Conservation (phyloP, 2,329 filamentous ascomycete species). For the Clonostachys chloroleuca region DNA sequence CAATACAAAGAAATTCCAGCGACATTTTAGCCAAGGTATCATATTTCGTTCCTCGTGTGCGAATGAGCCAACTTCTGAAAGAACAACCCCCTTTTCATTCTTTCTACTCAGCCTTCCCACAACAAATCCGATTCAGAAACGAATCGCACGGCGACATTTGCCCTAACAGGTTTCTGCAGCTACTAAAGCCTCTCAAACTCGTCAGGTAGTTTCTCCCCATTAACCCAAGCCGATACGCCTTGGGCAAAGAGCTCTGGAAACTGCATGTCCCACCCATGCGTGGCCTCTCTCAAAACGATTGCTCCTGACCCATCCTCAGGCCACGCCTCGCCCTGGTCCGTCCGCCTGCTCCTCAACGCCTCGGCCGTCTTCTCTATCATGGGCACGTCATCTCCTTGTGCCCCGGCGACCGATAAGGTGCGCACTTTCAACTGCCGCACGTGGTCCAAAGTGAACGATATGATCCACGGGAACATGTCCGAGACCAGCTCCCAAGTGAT, state of each 20-base stretch:
- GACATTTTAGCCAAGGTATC: too few relatives aligned
- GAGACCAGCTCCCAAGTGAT: conserved; percentile 14
- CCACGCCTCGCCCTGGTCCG: conserved; percentile 9
- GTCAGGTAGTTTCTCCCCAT: conserved; percentile 15
- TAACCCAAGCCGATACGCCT: conserved; percentile 27
- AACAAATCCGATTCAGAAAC: not conserved
- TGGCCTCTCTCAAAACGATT: conserved; percentile 24
- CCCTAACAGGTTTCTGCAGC: not conserved
- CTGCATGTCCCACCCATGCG: conserved; percentile 35
- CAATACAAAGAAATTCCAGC: too few relatives aligned
- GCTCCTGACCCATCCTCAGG: conserved; percentile 15
- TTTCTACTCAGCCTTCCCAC: too few relatives aligned
- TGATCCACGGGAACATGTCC: conserved; percentile 14
- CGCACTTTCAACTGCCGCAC: conserved; percentile 14
- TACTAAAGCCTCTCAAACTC: conserved; percentile 10
- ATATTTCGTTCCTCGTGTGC: too few relatives aligned
- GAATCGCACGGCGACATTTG: not conserved
- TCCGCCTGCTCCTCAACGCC: conserved; percentile 7
- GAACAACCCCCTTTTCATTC: too few relatives aligned
- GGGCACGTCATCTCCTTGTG: conserved; percentile 22
- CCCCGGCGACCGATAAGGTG: conserved; percentile 20
- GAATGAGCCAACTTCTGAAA: too few relatives aligned
- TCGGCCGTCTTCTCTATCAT: conserved; percentile 19
- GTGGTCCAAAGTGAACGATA: conserved; percentile 14
- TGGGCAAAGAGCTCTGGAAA: conserved; percentile 29